Evolutionary conservation across 2,329 filamentous ascomycete genomes (phyloP), one percentile per base, ranked within the genome.

Genomic region (Fusarium guadeloupense): DNA sequence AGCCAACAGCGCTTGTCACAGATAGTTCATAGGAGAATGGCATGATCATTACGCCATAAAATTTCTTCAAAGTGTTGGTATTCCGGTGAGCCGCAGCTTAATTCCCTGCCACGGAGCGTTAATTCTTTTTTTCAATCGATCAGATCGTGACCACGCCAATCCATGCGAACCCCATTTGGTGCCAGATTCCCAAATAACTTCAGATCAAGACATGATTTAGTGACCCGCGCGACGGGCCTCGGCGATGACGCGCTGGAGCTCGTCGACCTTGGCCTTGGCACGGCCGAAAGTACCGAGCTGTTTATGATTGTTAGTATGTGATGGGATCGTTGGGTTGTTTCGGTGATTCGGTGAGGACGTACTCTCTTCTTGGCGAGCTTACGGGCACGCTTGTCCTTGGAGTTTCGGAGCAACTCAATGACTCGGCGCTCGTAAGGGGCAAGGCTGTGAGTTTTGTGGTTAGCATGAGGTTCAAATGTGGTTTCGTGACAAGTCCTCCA

Each of bases 351-450:
- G 45, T 52, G 25, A 56, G 30, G 58, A 87, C 90, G 72, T 87
- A 94, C 91, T 82, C 94, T 89, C 91, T 96, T 97, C 93, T 98
- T 98, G 76, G 94, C 94, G 77, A 97, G 91, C 90, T 97, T 97
- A 75, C 94, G 89, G 76, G 94, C 94, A 83, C 94, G 92, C 92
- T 98, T 98, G 84, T 99, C 95, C 86, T 96, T 96, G 85, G 87
- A 90, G 91, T 99, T 99, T 77, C 95, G 92, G 83, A 99, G 90
- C 79, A 99, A 85, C 88, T 99, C 95, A 79, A 99, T 96, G 74
- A 99, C 92, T 78, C 95, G 93, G 82, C 95, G 94, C 89, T 99
- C 95, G 81, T 99, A 95, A 76, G 92, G 92, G 73, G 92, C 92
- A 73, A 95, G 90, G 77, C 91, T 89, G 59, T 38, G 54, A 41